phyloP scores from a whole-genome alignment of 2,329 filamentous ascomycete genomes.

The Exophiala aquamarina region DNA sequence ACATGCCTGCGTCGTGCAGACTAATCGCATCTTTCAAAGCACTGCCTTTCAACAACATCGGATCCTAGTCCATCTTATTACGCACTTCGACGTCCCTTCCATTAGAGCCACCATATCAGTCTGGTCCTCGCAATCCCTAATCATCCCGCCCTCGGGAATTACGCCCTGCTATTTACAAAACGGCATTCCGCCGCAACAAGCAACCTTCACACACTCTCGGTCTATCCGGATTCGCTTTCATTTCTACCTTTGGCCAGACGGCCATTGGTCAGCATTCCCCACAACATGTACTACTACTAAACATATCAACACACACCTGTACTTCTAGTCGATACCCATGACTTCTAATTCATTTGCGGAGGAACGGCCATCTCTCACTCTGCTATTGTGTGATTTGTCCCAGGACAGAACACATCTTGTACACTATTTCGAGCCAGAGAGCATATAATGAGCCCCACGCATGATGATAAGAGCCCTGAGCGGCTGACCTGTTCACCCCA shows the following conservation, averaged over 20 bases:
- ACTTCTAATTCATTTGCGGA: conserved; percentile 17
- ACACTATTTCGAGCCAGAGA: conserved; percentile 13
- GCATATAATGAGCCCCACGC: conserved; percentile 19
- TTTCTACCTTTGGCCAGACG: too few species aligned
- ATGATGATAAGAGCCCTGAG: conserved; percentile 13
- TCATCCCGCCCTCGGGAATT: not conserved
- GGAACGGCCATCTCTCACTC: conserved; percentile 11
- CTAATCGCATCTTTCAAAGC: conserved; percentile 2
- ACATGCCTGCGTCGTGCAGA: conserved; percentile 18
- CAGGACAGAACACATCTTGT: conserved; percentile 7
- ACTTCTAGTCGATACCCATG: conserved; percentile 22
- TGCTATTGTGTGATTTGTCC: conserved; percentile 7
- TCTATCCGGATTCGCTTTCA: too few species aligned
- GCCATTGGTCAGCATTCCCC: too few species aligned
- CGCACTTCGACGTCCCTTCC: too few species aligned
- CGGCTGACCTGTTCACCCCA: not conserved
- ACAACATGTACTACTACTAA: not conserved
- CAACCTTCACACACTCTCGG: too few species aligned
- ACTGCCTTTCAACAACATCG: conserved; percentile 4
- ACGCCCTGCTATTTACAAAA: too few species aligned
- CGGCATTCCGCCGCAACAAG: too few species aligned
- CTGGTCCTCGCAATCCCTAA: not conserved
- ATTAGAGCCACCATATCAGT: too few species aligned
- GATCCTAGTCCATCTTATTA: not conserved
- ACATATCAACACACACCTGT: conserved; percentile 20